Evolutionary conservation across 345 rosid species (phyloP), one percentile per base, ranked within the genome.

Genomic region (Hypericum androsaemum): DNA sequence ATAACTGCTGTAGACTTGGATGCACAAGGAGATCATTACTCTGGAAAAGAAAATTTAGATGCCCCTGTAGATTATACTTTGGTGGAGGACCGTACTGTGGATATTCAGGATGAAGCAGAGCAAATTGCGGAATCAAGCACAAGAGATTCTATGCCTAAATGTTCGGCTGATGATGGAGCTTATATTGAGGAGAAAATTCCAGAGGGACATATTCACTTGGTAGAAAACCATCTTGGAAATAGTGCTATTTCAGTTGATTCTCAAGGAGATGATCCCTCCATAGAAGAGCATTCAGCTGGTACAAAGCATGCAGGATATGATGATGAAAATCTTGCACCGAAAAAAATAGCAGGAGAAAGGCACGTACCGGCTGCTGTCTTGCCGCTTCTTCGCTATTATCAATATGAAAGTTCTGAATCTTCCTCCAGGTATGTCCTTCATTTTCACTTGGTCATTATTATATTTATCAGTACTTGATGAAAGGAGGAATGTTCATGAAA

Each of bases 331-430:
- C 64, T 63, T 36, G 37, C 72, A 52, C 63, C 61, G 54, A 68
- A 51, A 61, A 74, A 81, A 64, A 83, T 74, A 74, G 58, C 56
- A 39, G 54, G 38, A 41, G 96, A 84, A 63, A 80, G 77, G 45
- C 73, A 55, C 53, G 68, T 73, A 36, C 82, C 84, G 41, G 75
- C 64, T 71, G 74, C 85, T 53, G 77, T 75, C 58, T 62, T 77
- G 10, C 85, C 85, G 13, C 81, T 79, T 47, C 68, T 77, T 38
- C 79, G 81, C 22, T 75, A 74, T 71, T 77, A 73, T 71, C 85
- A 77, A 53, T 82, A 73, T 55, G 98, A 89, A 63, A 79, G 86
- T 69, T 77, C 94, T 37, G 95, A 86, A 51, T 76, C 88, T 60
- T 82, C 80, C 58, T 70, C 82, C 61, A 80, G 97, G 97, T 89